These are phyloP conservation scores for Tuber magnatum DNA, from an alignment of 495 filamentous ascomycete species.

Conservation along the genomic window DNA sequence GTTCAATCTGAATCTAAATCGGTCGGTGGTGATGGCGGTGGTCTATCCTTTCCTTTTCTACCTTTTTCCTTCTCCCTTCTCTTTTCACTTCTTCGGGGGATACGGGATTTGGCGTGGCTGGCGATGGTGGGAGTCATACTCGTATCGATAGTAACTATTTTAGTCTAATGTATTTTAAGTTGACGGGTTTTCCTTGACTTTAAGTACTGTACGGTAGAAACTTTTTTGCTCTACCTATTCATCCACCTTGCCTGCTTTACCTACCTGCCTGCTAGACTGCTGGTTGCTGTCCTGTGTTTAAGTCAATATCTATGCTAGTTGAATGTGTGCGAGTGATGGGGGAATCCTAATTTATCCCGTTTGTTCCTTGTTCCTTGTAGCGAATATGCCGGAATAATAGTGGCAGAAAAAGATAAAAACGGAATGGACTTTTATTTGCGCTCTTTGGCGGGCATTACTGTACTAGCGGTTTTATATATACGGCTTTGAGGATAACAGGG, in stretches of 20 bases:
- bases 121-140: neutral
- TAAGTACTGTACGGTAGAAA: neutral
- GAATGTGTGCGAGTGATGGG: neutral
- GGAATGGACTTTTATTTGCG: neutral
- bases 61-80: neutral
- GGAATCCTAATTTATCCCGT: neutral
- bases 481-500: neutral
- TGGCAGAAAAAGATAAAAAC: neutral
- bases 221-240: neutral
- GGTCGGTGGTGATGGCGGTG: neutral
- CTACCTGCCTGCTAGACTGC: neutral
- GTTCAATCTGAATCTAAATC: neutral
- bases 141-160: neutral
- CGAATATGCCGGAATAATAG: neutral
- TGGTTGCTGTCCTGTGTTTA: neutral
- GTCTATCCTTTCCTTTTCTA: neutral
- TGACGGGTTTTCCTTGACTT: neutral
- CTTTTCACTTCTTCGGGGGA: neutral
- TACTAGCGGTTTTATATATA: neutral
- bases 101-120: neutral
- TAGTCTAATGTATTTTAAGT: neutral
- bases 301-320: neutral
- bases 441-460: neutral
- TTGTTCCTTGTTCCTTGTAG: neutral
- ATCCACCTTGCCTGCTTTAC: neutral